These are phyloP conservation scores for Gossypium mustelinum DNA, from an alignment of 345 rosid genomes.

Conservation along the genomic window DNA sequence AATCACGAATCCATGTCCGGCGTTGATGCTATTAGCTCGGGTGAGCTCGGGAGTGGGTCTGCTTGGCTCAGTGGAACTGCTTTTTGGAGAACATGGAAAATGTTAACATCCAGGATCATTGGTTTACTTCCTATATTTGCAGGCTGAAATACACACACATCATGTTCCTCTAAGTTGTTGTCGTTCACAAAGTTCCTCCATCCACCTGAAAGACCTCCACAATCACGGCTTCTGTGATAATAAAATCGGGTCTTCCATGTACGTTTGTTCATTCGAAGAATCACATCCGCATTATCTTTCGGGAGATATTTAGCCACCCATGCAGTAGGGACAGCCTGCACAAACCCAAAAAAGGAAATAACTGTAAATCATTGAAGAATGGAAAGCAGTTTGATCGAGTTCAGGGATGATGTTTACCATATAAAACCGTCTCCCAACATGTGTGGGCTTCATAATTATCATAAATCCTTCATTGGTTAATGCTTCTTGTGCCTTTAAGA, in stretches of 20 bases:
- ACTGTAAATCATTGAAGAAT: no score
- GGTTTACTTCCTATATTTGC: slow-evolving; percentile 9
- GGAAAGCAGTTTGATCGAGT: neutral
- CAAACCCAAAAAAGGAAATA: neutral
- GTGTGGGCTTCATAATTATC: slow-evolving; percentile 20
- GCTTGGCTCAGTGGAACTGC: slow-evolving; percentile 20
- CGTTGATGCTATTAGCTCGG: neutral
- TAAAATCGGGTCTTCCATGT: slow-evolving; percentile 33
- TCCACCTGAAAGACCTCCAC: slow-evolving; percentile 43
- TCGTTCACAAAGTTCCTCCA: slow-evolving; percentile 50
- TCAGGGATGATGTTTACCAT: slow-evolving; percentile 28
- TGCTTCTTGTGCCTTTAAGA: slow-evolving; percentile 10
- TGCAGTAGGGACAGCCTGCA: slow-evolving; percentile 34
- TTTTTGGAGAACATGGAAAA: slow-evolving; percentile 32
- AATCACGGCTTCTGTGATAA: slow-evolving; percentile 14
- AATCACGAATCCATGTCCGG: neutral
- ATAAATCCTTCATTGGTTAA: slow-evolving; percentile 2
- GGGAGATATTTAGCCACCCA: slow-evolving; percentile 35
- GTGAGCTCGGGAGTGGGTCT: slow-evolving; percentile 1
- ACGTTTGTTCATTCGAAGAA: slow-evolving; percentile 30
- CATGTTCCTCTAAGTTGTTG: slow-evolving; percentile 43
- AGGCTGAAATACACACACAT: slow-evolving; percentile 48
- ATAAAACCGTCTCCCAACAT: slow-evolving; percentile 25
- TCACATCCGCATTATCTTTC: slow-evolving; percentile 30
- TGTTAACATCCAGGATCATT: slow-evolving; percentile 38